Percentiles rank a stretch among this genome's conserved stretches.
Conservation (phyloP, 305 asterid species). For the Solanum hybrid region DNA sequence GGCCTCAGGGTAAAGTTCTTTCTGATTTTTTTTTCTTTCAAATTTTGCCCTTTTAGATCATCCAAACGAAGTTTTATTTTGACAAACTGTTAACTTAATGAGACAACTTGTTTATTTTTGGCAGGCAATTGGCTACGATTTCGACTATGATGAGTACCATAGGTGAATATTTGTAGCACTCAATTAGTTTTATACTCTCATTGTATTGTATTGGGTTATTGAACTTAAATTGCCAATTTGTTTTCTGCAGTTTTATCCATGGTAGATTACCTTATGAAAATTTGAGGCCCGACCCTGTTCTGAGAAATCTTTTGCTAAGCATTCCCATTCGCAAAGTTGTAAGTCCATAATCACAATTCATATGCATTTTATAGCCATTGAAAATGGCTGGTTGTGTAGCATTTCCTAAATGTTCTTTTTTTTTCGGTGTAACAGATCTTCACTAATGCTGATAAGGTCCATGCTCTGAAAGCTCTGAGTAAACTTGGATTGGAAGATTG, state of each 20-base stretch:
- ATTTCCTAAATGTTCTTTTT: neutral
- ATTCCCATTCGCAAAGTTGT: conserved; percentile 76
- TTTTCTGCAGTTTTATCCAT: conserved; percentile 64
- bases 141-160: conserved; percentile 90
- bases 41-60: neutral
- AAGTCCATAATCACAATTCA: conserved; percentile 17
- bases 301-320: conserved; percentile 65
- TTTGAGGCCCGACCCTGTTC: conserved; percentile 72
- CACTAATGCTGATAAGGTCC: conserved; percentile 82
- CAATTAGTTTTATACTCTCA: neutral
- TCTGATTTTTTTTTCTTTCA: neutral
- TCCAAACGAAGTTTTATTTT: neutral
- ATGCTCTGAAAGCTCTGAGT: conserved; percentile 56
- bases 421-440: conserved; percentile 43
- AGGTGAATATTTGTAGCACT: conserved; percentile 28
- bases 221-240: neutral
- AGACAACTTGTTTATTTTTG: neutral
- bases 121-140: conserved; percentile 94
- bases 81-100: neutral
- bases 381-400: neutral
- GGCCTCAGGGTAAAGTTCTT: conserved; percentile 66
- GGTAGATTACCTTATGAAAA: conserved; percentile 91
- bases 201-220: neutral
- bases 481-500: conserved; percentile 76
- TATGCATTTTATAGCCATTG: neutral